Base-by-base conservation (phyloP, 805 yeast species). In the Yarrowia sp. region DNA sequence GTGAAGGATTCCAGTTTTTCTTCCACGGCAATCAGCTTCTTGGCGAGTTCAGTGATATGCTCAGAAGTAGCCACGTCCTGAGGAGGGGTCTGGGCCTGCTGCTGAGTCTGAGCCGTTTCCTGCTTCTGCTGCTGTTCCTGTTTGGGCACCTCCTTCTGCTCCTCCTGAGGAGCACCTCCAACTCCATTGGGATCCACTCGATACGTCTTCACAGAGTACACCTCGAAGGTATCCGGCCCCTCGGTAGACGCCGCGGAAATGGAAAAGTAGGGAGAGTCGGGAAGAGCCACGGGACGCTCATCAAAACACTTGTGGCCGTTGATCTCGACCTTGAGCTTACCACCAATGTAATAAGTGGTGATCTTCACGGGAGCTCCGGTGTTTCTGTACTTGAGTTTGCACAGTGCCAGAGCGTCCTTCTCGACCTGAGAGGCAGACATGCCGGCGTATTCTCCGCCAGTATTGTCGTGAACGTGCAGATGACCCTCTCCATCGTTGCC, bases 381-480 rank as follows among this genome's bases (percentile, higher is more conserved):
- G 65, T 75, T 74, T 53, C 82, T 73, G 73, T 79, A 80, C 53
- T 74, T 70, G 55, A 80, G 69, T 35, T 75, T 72, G 72, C 83
- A 80, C 69, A 74, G 71, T 10, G 77, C 75, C 69, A 80, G 76
- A 15, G 83, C 76, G 67, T 77, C 76, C 35, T 72, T 48, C 36
- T 63, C 67, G 8, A 63, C 56, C 56, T 63, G 56, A 3, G 14
- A 2, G 16, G 67, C 12, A 9, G 15, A n/a, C 56, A 73, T 41
- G 19, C 72, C 11, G 32, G 70, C 53, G 67, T 78, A 79, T 19
- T 71, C 43, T 15, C 67, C 68, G 12, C 82, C 82, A 64, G 80
- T 82, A 67, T 79, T 80, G 38, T 80, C 72, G 72, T 80, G 82
- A 19, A 80, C 83, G 8, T 81, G 75, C 26, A 79, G 72, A 26